These are phyloP conservation scores for Pelargonium citronellum DNA, from an alignment of 441 rosid species.

Conservation along the genomic window DNA sequence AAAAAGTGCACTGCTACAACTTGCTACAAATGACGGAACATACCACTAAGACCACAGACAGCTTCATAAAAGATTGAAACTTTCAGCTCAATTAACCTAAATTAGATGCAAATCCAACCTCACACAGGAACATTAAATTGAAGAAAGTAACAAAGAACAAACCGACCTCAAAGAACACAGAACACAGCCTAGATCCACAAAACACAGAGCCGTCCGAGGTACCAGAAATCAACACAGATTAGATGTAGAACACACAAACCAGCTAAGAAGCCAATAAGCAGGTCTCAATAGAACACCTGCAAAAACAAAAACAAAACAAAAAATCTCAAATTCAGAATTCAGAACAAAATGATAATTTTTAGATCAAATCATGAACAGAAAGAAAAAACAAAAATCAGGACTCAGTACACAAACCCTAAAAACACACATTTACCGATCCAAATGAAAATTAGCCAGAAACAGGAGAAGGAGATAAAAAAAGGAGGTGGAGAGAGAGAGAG, in stretches of 20 bases:
- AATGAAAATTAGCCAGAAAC: conserved; percentile 17
- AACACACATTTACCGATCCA: conserved; percentile 16
- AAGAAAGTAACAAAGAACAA: conserved; percentile 9
- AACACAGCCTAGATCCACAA: neutral
- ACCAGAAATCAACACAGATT: neutral
- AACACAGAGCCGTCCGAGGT: conserved; percentile 4
- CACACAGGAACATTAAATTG: conserved; percentile 7
- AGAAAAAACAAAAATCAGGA: conserved; percentile 8
- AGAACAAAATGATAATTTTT: neutral
- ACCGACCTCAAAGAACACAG: conserved; percentile 29
- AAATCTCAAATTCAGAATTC: neutral
- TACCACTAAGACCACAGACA: too few species aligned
- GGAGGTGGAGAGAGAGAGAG: neutral
- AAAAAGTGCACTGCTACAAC: neutral
- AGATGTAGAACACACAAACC: neutral
- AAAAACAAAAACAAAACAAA: neutral
- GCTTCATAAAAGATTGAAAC: conserved; percentile 3
- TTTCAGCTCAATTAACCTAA: conserved; percentile 18
- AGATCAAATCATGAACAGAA: neutral
- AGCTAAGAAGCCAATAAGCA: neutral
- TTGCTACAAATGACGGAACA: too few species aligned
- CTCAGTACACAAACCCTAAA: conserved; percentile 18
- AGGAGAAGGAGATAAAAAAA: neutral
- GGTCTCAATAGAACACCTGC: neutral
- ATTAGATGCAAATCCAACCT: conserved; percentile 4